A percentile compares a stretch with the other conserved stretches of the same genome.
Evolutionary conservation across 352 stramenopile species (phyloP).

Genomic region (Pythium monospermum): DNA sequence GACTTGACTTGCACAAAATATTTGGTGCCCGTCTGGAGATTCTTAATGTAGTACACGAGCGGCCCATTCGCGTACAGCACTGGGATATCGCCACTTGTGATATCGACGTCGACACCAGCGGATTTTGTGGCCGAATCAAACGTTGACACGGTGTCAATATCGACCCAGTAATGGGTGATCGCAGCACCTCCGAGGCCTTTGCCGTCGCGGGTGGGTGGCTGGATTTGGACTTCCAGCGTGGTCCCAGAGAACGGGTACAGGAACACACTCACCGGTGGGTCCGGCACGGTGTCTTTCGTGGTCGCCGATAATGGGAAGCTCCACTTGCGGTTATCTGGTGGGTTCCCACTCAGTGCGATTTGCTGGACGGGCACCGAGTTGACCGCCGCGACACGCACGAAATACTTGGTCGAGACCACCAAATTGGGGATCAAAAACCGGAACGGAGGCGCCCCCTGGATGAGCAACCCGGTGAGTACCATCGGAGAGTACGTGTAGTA

Average conservation of each 20-base stretch:
- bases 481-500: constrained; percentile 54
- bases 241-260: constrained; percentile 55
- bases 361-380: constrained; percentile 88
- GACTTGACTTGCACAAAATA: constrained; percentile 88
- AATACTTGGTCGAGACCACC: constrained; percentile 71
- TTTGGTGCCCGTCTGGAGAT: constrained; percentile 58
- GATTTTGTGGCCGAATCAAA: constrained; percentile 58
- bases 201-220: constrained; percentile 60
- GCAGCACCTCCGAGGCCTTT: constrained; percentile 32
- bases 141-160: constrained; percentile 63
- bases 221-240: constrained; percentile 71
- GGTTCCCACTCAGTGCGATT: constrained; percentile 70
- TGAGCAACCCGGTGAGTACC: constrained; percentile 44
- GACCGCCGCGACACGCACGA: constrained; percentile 87
- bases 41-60: constrained; percentile 63
- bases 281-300: constrained; percentile 81
- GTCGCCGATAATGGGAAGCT: constrained; percentile 64
- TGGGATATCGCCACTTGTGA: constrained; percentile 25
- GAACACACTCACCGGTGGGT: constrained; percentile 51
- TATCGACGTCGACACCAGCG: constrained; percentile 34
- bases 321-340: constrained; percentile 91
- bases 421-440: constrained; percentile 75
- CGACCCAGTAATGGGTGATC: constrained; percentile 61
- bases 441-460: constrained; percentile 81
- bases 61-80: constrained; percentile 57